These are phyloP conservation scores for Tuctoria greenei DNA, from an alignment of 176 grass and related monocot species.

Conservation along the genomic window DNA sequence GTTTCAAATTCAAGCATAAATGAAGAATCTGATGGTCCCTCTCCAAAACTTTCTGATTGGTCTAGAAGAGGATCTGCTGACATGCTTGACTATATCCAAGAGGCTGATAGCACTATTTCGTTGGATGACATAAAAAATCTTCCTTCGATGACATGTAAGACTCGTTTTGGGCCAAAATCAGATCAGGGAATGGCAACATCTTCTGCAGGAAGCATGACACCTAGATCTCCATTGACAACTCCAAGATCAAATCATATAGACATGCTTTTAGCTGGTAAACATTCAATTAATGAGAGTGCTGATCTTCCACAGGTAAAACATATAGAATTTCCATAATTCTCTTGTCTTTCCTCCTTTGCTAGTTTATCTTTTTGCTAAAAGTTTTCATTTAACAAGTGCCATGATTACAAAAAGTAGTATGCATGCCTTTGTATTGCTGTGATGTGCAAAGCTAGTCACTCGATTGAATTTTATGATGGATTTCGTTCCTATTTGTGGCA, in stretches of 20 bases:
- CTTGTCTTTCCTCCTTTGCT: not conserved
- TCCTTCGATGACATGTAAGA: slow-evolving; percentile 91
- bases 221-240: slow-evolving; percentile 87
- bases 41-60: slow-evolving; percentile 87
- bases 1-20: slow-evolving; percentile 76
- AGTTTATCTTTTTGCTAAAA: slow-evolving; percentile 21
- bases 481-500: not conserved
- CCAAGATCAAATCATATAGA: slow-evolving; percentile 88
- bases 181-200: slow-evolving; percentile 94
- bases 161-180: slow-evolving; percentile 93
- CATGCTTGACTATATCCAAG: slow-evolving; percentile 89
- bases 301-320: slow-evolving; percentile 75
- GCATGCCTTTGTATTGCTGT: slow-evolving; percentile 1
- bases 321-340: not conserved
- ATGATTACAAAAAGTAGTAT: slow-evolving; percentile 16
- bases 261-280: slow-evolving; percentile 82
- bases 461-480: not conserved
- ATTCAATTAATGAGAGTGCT: slow-evolving; percentile 69
- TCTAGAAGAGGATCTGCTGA: slow-evolving; percentile 80
- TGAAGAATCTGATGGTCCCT: slow-evolving; percentile 85
- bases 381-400: not conserved
- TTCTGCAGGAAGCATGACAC: slow-evolving; percentile 93
- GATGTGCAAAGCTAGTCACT: slow-evolving; percentile 17
- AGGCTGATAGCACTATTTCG: slow-evolving; percentile 71
- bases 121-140: slow-evolving; percentile 90